Base-by-base conservation (phyloP, 2,329 filamentous ascomycete genomes). In the Hypoxylon sp. region DNA sequence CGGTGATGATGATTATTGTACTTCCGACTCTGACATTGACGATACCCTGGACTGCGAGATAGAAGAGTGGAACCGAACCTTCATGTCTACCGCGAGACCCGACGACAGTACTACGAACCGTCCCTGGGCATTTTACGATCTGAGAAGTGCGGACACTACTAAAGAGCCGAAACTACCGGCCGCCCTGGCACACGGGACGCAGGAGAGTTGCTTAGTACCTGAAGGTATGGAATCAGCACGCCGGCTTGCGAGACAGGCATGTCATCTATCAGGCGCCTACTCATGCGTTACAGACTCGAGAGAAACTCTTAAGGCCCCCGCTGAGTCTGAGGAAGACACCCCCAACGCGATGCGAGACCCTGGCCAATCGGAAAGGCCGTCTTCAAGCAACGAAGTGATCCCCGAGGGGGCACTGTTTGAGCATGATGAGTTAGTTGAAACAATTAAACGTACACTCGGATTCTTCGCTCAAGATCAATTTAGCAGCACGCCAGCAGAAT, bases 1-100 rank as follows among this genome's bases (percentile, higher is more conserved):
- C 4, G 73, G 67, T 6, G 76, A 78, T 61, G 71, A 73, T 3
- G 75, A 77, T 55, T 78, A 76, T 53, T 13, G 17, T 6, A 52
- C 15, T 24, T 69, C 65, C n/a, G 56, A 47, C 4, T 73, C 71
- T 1, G 71, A 71, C 5, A n/a, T 48, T 8, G 71, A 71, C 6
- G 70, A 61, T 17, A 66, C 54, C 15, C 24, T 61, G 7, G 70
- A 67, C 6, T 63, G 54, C n/a, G 71, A 67, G 48, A 39, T 52
- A 10, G 67, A 68, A 7, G 62, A 57, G 37, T 74, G 69, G 71
- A 55, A 59, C 13, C 42, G 54, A 8, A 17, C 31, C 2, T 53
- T 50, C 7, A 19, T 37, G 6, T 27, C 60, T n/a, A 48, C 24
- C 11, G 42, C 19, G 17, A 32, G 53, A 4, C 29, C 55, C 7